These are phyloP conservation scores for Nymphaea thermarum DNA, from an alignment of 164 flowering plant species.

Conservation along the genomic window DNA sequence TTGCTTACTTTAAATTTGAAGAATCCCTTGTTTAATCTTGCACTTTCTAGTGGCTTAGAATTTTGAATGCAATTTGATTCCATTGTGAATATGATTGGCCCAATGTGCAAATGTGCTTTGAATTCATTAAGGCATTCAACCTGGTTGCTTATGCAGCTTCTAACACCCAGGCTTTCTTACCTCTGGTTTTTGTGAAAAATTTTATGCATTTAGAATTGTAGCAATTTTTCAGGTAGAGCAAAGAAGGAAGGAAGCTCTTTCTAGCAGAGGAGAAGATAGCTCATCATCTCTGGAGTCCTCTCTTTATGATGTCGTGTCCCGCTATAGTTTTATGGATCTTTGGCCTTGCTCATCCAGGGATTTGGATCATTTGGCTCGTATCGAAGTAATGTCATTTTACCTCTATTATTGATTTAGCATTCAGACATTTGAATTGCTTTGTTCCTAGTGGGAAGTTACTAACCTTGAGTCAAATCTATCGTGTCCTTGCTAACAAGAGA, in stretches of 20 bases:
- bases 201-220: neutral
- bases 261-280: constrained; percentile 54
- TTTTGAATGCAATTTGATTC: too few species aligned
- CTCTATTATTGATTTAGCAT: neutral
- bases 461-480: neutral
- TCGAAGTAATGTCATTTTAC: constrained; percentile 39
- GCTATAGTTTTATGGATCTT: constrained; percentile 91
- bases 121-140: too few species aligned
- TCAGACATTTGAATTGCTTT: neutral
- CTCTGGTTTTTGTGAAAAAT: neutral
- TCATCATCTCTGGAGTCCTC: constrained; percentile 48
- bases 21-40: too few species aligned
- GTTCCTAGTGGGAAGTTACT: neutral
- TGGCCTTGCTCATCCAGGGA: constrained; percentile 92
- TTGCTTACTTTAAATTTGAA: too few species aligned
- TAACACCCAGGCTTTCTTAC: too few species aligned
- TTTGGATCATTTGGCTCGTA: constrained; percentile 72
- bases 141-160: too few species aligned
- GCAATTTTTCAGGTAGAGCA: constrained; percentile 63
- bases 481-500: neutral
- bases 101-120: too few species aligned
- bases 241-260: constrained; percentile 88
- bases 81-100: too few species aligned
- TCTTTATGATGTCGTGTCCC: constrained; percentile 77
- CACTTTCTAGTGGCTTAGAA: too few species aligned